These are phyloP conservation scores for Cyberlindnera lachancei DNA, from an alignment of 805 yeast species.

Conservation along the genomic window DNA sequence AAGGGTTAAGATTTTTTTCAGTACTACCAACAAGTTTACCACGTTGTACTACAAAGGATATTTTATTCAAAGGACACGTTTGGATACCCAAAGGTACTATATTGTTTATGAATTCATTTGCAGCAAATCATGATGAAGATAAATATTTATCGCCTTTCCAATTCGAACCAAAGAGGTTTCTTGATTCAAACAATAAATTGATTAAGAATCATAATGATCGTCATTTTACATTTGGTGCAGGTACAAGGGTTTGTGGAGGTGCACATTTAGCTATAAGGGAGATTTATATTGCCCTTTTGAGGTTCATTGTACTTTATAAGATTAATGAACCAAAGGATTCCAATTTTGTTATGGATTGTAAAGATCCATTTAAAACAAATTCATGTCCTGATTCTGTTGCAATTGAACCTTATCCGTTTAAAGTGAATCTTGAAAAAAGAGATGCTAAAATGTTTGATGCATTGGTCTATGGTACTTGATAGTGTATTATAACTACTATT, in stretches of 20 bases:
- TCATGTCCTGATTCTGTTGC: constrained; percentile 50
- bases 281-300: constrained; percentile 48
- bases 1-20: constrained; percentile 53
- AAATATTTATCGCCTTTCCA: constrained; percentile 35
- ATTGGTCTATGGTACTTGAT: too few relatives aligned
- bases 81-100: constrained; percentile 50
- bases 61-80: constrained; percentile 31
- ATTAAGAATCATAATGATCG: constrained; percentile 3
- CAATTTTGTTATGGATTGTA: constrained; percentile 27
- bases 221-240: constrained; percentile 59
- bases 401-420: constrained; percentile 47
- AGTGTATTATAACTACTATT: too few relatives aligned
- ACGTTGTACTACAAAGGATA: constrained; percentile 45
- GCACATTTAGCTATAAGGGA: constrained; percentile 56
- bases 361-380: constrained; percentile 46
- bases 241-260: constrained; percentile 70
- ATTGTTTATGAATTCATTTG: constrained; percentile 59
- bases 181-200: constrained; percentile 24
- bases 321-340: constrained; percentile 34
- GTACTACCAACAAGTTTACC: constrained; percentile 67
- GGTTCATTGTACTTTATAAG: constrained; percentile 44
- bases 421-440: constrained; percentile 27
- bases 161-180: constrained; percentile 49
- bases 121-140: constrained; percentile 56
- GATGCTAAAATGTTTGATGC: constrained; percentile 15